Evolutionary conservation across 164 flowering plant genomes (phyloP), one percentile per base, ranked within the genome.

Genomic region (Nelumbo lutea): DNA sequence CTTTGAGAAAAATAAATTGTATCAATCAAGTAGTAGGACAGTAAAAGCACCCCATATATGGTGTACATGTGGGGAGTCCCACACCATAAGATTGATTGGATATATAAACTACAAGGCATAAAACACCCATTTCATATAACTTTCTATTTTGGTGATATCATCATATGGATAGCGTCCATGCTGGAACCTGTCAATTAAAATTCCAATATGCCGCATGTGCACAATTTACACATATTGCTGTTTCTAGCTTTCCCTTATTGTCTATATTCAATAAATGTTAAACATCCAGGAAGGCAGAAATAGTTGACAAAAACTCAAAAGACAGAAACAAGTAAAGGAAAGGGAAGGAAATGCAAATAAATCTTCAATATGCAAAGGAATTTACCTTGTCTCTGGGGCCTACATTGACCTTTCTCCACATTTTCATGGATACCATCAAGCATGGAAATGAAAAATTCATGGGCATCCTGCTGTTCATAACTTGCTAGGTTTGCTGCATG

Each of bases 381-480:
- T 48, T 84, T 74, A 88, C 97, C 94, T 85, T 81, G 87, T 70
- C 79, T 84, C 14, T 79, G 87, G 42, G 80, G 72, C 71, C 85
- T 87, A 63, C 76, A 63, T 57, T 68, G 64, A 66, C 84, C 90
- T 75, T 77, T 81, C 67, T 80, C 89, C 79, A 81, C 88, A 75
- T 84, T 89, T 75, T 90, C 98, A 76, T 90, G 98, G 45, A 93
- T 89, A 63, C 90, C 90, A 77, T 89, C 94, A 56, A 93, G 89
- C 84, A 93, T 81, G 46, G 98, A 90, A 59, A 93, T 90, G 82
- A 93, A 88, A 71, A 93, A 90, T 47, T 93, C 98, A 77, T 93
- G 98, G 1, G 98, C 98, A 83, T 93, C 98, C 73, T 93, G 98
- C 72, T 93, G 96, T 59, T 93, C 96, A 78, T 93, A 93, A 80